Evolutionary conservation across 2,329 filamentous ascomycete species (phyloP).

Genomic region (Monosporascus sp.): DNA sequence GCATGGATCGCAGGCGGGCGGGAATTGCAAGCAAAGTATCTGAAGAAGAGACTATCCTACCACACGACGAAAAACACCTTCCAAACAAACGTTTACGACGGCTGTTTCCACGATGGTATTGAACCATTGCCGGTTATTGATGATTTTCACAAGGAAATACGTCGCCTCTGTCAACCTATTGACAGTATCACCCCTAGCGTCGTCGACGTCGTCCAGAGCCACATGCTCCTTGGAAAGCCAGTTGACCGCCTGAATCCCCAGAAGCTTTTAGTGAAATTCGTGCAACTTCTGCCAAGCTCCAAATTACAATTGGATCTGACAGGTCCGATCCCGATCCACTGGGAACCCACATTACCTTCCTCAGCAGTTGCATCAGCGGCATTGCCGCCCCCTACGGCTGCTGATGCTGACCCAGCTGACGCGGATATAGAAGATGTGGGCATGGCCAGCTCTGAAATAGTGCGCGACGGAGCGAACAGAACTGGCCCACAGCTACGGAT

Average conservation of each 20-base stretch:
- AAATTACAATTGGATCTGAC: no score
- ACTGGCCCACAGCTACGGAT: no score
- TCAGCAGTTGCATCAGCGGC: no score
- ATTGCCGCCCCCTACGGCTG: no score
- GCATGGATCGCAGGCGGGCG: constrained; percentile 10
- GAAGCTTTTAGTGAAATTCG: constrained; percentile 4
- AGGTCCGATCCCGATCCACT: no score
- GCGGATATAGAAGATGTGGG: no score
- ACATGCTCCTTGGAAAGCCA: constrained; percentile 9
- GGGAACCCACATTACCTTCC: no score
- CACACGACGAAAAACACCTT: constrained; percentile 4
- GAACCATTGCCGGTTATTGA: constrained; percentile 1
- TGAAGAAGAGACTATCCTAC: constrained; percentile 2
- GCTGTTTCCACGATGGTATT: constrained; percentile 13
- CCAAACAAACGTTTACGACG: constrained; percentile 4
- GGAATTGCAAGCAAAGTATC: constrained; percentile 4
- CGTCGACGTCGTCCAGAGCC: constrained; percentile 9
- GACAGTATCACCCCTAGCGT: constrained; percentile 10
- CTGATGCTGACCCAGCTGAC: no score
- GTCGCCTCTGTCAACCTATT: constrained; percentile 3
- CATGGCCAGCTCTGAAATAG: no score
- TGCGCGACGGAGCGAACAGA: no score
- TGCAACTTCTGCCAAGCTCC: not conserved
- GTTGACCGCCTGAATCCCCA: constrained; percentile 5
- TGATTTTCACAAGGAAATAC: constrained; percentile 9